These are phyloP conservation scores for Hirschioporus abietinus DNA, from an alignment of 768 basidiomycete genomes.

Conservation along the genomic window DNA sequence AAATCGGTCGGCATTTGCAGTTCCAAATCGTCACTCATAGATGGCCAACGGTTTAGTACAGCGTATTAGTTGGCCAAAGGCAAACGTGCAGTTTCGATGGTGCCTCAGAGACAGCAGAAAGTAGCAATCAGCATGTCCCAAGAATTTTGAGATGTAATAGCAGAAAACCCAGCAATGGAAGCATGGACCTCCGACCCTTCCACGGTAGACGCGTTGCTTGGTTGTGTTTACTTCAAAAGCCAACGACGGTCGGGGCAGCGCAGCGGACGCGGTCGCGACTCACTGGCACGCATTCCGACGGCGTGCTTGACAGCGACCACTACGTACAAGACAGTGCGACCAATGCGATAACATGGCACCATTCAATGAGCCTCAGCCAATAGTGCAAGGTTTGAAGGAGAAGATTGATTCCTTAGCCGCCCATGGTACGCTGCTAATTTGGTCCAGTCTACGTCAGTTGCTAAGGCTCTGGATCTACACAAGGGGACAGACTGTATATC, in stretches of 20 bases:
- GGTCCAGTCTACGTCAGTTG: neutral
- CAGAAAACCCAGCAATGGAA: no score
- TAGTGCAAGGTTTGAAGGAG: constrained; percentile 40
- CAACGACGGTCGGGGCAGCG: neutral
- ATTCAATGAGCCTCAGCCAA: constrained; percentile 20
- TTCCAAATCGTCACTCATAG: neutral
- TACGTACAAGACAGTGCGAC: neutral
- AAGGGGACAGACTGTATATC: constrained; percentile 57
- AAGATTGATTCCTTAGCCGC: constrained; percentile 41
- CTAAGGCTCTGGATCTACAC: constrained; percentile 1
- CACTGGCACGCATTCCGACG: neutral
- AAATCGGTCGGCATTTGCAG: neutral
- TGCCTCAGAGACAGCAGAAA: neutral
- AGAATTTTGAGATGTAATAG: neutral
- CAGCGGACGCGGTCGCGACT: neutral
- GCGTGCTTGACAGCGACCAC: neutral
- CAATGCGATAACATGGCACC: constrained; percentile 19
- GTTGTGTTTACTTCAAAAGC: neutral
- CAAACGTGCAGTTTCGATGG: neutral
- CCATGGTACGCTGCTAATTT: constrained; percentile 29
- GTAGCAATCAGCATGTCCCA: neutral
- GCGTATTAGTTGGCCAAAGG: no score
- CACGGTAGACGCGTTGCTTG: neutral
- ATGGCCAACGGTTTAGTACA: no score
- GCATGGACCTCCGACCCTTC: no score